Evolutionary conservation across 2,329 filamentous ascomycete genomes (phyloP), one percentile per base, ranked within the genome.

Genomic region (Neonectria coccinea): DNA sequence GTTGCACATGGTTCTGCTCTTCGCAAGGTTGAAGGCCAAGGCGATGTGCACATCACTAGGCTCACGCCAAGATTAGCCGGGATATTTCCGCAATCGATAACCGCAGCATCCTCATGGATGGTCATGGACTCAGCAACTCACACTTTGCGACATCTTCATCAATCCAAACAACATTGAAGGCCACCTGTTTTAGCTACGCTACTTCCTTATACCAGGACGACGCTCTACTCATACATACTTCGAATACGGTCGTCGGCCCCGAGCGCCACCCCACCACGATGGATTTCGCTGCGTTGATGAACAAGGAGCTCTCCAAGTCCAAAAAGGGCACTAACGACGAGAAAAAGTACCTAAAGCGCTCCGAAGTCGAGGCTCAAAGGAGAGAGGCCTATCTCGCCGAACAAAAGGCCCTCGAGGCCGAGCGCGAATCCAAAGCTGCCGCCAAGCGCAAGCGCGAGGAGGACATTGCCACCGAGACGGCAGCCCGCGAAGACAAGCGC

Each of bases 271-370:
- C 20, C 31, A 10, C 67, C 76, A 84, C 66, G 70, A 99, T 99
- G 96, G 94, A 99, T 80, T 99, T 99, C 83, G 94, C 94, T 66
- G 88, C 93, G 39, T 84, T 99, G 52, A 97, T 99, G 93, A 89
- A 92, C 74, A 92, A 93, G 76, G 94, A 97, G 80, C 96, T 99
- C 75, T 89, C 92, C 74, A 97, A 96, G 79, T 85, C 90, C 71
- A 93, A 93, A 79, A 81, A 86, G 59, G 70, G 80, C 45, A 70
- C 80, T 56, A 67, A 79, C 39, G 78, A 81, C 16, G 74, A 79
- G 42, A 90, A 91, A 74, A 97, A 97, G 79, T 98, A 93, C 78
- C 81, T 93, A 67, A 94, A 93, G 73, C 93, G 94, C 70, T 90
- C 91, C 70, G 95, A 99, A 70, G 78, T 93, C 70, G 96, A 99